Base-by-base conservation (phyloP, 106 monocot species). In the Hemerocallis citrina region DNA sequence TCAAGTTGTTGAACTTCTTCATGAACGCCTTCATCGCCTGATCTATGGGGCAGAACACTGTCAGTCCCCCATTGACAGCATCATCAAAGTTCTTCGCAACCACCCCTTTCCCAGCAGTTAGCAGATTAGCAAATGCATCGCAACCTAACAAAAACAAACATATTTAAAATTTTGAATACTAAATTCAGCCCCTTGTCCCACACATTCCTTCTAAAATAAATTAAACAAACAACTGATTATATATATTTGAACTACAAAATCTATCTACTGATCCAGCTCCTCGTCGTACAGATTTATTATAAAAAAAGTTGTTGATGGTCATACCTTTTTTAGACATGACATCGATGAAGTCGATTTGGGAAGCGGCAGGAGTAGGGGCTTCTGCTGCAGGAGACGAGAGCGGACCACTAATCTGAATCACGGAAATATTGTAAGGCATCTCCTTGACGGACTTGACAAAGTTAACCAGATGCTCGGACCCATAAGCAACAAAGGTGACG, bases 1-100 rank as follows among this genome's bases (percentile, higher is more conserved):
- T 83, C 50, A 89, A 74, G 57, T 86, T 85, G 71, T 83, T 94
- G 77, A 68, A 82, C 67, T 77, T 76, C 55, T 82, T 72, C 55
- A 71, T 32, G 68, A 89, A 94, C 19, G 3, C 49, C 8, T 0
- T 21, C 49, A 49, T 59, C 5, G 82, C 82, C 15, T 70, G 38
- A 60, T 94, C 89, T 42, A 55, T 5, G 4, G 85, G 89, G 63
- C 89, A 94, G 68, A 94, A 86, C 4, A 80, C 67, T 0, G 89
- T 79, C 34, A 86, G 72, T 3, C 85, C 85, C 19, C 80, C 64
- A 17, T 65, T 64, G 19, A 78, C 65, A 58, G 57, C 76, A 43
- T 49, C 47, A 42, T 75, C 57, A 67, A 70, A 94, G 5, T 79
- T 80, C 42, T 47, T 62, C 55, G 45, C 61, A n/a, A 72, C 54